phyloP scores from a whole-genome alignment of 495 filamentous ascomycete genomes.

The Bacidia rubella region DNA sequence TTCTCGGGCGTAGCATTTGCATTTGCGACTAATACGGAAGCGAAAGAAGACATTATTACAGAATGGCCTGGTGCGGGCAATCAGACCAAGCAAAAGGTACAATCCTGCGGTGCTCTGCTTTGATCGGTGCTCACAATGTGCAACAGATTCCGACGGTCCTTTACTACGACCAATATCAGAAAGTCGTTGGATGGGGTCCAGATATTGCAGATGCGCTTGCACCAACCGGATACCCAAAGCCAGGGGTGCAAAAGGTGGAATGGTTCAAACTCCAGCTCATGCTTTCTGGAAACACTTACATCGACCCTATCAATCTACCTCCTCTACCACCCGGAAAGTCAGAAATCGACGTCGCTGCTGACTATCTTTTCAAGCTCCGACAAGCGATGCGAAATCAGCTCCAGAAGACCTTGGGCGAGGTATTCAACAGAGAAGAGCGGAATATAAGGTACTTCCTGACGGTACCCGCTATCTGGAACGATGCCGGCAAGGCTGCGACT shows the following conservation, averaged over 20 bases:
- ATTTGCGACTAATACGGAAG: slow-evolving; percentile 65
- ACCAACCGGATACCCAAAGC: slow-evolving; percentile 67
- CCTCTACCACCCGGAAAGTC: slow-evolving; percentile 66
- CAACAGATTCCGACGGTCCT: slow-evolving; percentile 62
- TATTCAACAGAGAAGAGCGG: slow-evolving; percentile 64
- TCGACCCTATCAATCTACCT: slow-evolving; percentile 68
- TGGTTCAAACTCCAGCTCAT: slow-evolving; percentile 79
- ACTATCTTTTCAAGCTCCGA: slow-evolving; percentile 67
- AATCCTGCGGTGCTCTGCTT: not conserved
- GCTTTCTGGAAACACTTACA: slow-evolving; percentile 69
- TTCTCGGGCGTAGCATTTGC: slow-evolving; percentile 71
- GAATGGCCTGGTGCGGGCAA: slow-evolving; percentile 70
- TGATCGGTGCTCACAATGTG: not conserved
- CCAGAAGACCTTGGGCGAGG: slow-evolving; percentile 63
- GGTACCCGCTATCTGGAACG: slow-evolving; percentile 70
- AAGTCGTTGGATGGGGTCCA: slow-evolving; percentile 70
- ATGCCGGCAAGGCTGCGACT: slow-evolving; percentile 67
- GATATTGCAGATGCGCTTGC: slow-evolving; percentile 69
- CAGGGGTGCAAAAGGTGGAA: slow-evolving; percentile 69
- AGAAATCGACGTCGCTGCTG: slow-evolving; percentile 67
- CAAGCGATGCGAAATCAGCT: slow-evolving; percentile 65
- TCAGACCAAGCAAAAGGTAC: slow-evolving; percentile 64
- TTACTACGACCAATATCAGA: slow-evolving; percentile 73
- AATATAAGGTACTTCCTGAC: slow-evolving; percentile 68
- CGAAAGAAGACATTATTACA: slow-evolving; percentile 65